A percentile compares a stretch with the other conserved stretches of the same genome.
These are phyloP conservation scores for Gossypium longicalyx DNA, from an alignment of 345 rosid species.

Conservation along the genomic window DNA sequence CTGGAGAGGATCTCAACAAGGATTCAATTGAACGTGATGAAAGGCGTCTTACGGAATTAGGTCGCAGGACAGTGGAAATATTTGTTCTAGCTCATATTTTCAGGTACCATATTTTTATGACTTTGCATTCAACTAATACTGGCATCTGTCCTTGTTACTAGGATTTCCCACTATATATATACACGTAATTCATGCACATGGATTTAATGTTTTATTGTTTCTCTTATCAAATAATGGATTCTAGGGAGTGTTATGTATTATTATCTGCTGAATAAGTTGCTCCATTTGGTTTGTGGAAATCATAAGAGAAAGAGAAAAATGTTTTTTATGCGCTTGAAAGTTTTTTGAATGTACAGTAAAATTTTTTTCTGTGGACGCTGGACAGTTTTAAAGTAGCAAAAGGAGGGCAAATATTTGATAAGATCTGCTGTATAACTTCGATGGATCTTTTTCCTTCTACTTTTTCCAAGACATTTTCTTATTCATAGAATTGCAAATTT, in stretches of 20 bases:
- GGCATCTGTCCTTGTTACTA: neutral
- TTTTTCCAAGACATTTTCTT: neutral
- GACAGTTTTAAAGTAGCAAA: neutral
- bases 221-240: neutral
- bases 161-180: neutral
- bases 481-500: neutral
- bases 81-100: slow-evolving; percentile 88
- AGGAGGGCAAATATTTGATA: neutral
- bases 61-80: slow-evolving; percentile 86
- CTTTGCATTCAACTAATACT: neutral
- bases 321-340: neutral
- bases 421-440: neutral
- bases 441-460: neutral
- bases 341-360: neutral
- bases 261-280: neutral
- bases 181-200: neutral
- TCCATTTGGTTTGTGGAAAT: neutral
- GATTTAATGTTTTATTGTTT: neutral
- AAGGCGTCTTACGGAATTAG: slow-evolving; percentile 84
- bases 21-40: slow-evolving; percentile 81
- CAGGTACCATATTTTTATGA: slow-evolving; percentile 43
- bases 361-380: neutral
- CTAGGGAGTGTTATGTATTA: neutral
- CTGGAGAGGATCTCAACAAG: slow-evolving; percentile 71
- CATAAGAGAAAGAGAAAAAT: neutral